Percentiles rank a stretch among this genome's conserved stretches.
phyloP scores from a whole-genome alignment of 148 eudicot genomes.

The Rheum nobile region DNA sequence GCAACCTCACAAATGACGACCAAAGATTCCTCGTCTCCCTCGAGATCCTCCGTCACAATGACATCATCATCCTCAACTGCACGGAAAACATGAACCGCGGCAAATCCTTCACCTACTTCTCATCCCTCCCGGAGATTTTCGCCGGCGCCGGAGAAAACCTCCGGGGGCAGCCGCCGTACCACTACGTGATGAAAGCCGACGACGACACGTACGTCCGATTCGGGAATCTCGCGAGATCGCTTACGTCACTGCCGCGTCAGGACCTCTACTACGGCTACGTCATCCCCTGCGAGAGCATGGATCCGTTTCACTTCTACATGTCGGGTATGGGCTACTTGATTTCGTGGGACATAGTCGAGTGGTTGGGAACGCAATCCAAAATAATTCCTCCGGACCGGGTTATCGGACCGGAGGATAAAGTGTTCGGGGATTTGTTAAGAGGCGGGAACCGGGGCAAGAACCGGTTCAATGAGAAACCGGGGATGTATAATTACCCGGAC shows the following conservation, averaged over 20 bases:
- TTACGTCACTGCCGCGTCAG: constrained; percentile 26
- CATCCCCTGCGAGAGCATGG: constrained; percentile 48
- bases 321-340: constrained; percentile 50
- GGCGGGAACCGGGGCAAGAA: constrained; percentile 36
- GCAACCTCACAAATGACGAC: constrained; percentile 42
- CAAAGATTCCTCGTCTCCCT: constrained; percentile 25
- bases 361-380: constrained; percentile 12
- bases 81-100: constrained; percentile 43
- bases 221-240: constrained; percentile 21
- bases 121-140: constrained; percentile 33
- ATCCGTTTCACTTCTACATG: constrained; percentile 44
- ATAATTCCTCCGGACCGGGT: constrained; percentile 19
- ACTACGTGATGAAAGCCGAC: constrained; percentile 56
- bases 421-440: constrained; percentile 35
- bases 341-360: constrained; percentile 52
- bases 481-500: constrained; percentile 55
- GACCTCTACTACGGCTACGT: constrained; percentile 49
- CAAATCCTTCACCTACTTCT: constrained; percentile 45
- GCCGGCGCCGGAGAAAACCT: neutral
- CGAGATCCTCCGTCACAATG: constrained; percentile 42
- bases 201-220: constrained; percentile 38
- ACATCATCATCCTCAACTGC: constrained; percentile 45
- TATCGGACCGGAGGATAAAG: constrained; percentile 44
- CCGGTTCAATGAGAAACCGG: constrained; percentile 34
- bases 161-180: constrained; percentile 13